Evolutionary conservation across 2,329 filamentous ascomycete species (phyloP).

Genomic region (Aureobasidium leucospermi): DNA sequence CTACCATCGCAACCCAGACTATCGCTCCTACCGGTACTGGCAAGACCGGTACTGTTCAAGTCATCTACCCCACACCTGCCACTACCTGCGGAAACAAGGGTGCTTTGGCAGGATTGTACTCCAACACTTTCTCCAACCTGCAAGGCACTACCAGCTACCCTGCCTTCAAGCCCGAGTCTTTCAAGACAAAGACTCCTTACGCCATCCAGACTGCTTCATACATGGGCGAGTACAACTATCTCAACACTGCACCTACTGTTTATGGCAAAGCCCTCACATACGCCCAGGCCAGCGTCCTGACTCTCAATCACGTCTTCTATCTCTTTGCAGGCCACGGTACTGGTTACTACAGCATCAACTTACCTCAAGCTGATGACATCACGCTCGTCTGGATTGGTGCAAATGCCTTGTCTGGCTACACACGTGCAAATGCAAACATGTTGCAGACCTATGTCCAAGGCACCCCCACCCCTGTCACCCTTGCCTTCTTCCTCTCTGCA

Average conservation of each 20-base stretch:
- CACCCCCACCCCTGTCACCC: background rate
- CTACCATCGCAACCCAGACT: constrained; percentile 6
- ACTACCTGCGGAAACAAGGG: constrained; percentile 12
- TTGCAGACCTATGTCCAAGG: background rate
- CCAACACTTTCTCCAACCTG: background rate
- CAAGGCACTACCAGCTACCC: constrained; percentile 12
- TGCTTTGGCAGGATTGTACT: background rate
- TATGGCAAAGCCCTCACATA: background rate
- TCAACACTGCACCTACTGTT: background rate
- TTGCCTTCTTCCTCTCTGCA: constrained; percentile 8
- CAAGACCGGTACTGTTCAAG: constrained; percentile 5
- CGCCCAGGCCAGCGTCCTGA: background rate
- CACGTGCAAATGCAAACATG: constrained; percentile 17
- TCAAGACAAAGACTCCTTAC: background rate
- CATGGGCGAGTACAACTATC: constrained; percentile 7
- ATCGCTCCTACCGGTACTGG: background rate
- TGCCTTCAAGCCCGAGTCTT: constrained; percentile 8
- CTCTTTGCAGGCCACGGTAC: constrained; percentile 15
- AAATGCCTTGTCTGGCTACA: constrained; percentile 20
- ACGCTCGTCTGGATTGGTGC: constrained; percentile 22
- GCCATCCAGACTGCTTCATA: constrained; percentile 7
- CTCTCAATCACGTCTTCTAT: constrained; percentile 15
- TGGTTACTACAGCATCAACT: constrained; percentile 22
- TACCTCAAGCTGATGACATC: constrained; percentile 21
- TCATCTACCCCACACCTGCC: constrained; percentile 13